Evolutionary conservation across 179 eudicot species (phyloP).

Genomic region (Kewa caespitosa): DNA sequence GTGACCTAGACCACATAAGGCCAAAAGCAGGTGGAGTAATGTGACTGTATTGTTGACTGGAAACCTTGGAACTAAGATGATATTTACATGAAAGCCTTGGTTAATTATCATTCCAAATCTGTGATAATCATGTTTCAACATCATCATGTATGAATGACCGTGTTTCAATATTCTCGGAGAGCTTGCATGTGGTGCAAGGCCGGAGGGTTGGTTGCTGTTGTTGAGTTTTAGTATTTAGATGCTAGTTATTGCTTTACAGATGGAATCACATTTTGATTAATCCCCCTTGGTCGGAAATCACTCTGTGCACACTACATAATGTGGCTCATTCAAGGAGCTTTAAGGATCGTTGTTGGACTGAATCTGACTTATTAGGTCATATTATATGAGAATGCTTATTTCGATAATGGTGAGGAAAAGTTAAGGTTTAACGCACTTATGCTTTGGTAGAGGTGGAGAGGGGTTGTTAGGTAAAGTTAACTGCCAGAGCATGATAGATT

Average conservation of each 20-base stretch:
- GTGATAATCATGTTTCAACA: background rate
- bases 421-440: background rate
- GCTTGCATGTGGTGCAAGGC: background rate
- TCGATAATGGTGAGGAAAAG: background rate
- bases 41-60: background rate
- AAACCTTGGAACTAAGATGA: background rate
- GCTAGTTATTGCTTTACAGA: background rate
- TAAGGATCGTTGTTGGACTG: background rate
- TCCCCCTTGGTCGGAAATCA: background rate
- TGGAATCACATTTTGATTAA: background rate
- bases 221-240: no score
- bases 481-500: background rate
- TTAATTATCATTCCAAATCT: background rate
- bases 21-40: no score
- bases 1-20: no score
- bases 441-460: background rate
- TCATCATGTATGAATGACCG: background rate
- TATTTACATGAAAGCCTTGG: background rate
- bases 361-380: conserved; percentile 13
- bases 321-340: conserved; percentile 8
- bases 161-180: background rate
- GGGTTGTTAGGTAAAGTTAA: background rate
- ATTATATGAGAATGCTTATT: background rate
- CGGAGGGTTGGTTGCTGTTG: background rate
- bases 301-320: background rate